Base-by-base conservation (phyloP, 2,329 filamentous ascomycete genomes). In the Talaromyces albobiverticillius region DNA sequence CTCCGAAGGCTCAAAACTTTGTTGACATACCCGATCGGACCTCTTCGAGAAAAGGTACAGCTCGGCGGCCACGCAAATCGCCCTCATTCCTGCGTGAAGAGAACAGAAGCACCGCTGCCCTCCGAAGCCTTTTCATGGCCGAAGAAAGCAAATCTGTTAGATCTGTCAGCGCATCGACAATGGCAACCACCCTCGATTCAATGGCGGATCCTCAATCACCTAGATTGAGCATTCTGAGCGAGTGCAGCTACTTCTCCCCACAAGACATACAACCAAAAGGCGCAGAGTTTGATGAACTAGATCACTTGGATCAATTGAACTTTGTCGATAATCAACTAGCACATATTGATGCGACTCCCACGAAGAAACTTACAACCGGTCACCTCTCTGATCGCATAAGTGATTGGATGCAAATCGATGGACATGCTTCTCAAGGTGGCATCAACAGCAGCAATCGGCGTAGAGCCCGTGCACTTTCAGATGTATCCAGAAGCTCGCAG, bases 171-270 rank as follows among this genome's bases (percentile, higher is more conserved):
- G 59, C 61, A 14, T 55, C 69, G 16, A 69, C 71, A 2, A 67
- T 65, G 49, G 67, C 65, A 11, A 68, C 70, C 32, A 74, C 71
- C 48, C 60, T 67, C 34, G 61, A 71, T 40, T 72, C 71, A n/a
- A 61, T 57, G 1, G 50, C 59, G 5, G 68, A 72, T n/a, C 64
- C 67, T 0, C 65, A 62, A 29, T 76, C 72, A 7, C 73, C 73
- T 2, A 64, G 74, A 46, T 61, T 76, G 8, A 76, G 74, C 54
- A 67, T 72, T 18, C 62, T 76, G 1, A 76, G 74, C 46, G 74
- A 76, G 60, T 75, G 73, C 59, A 76, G 73, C 51, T 72, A 76
- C 55, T 59, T 75, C 14, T 65, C 67, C 38, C 63, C 68, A 1
- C 62, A 65, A 11, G 69, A 68, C n/a, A 61, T 61, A 14, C 59